Base-by-base conservation (phyloP, 768 basidiomycete species). In the Tricholomella constricta region DNA sequence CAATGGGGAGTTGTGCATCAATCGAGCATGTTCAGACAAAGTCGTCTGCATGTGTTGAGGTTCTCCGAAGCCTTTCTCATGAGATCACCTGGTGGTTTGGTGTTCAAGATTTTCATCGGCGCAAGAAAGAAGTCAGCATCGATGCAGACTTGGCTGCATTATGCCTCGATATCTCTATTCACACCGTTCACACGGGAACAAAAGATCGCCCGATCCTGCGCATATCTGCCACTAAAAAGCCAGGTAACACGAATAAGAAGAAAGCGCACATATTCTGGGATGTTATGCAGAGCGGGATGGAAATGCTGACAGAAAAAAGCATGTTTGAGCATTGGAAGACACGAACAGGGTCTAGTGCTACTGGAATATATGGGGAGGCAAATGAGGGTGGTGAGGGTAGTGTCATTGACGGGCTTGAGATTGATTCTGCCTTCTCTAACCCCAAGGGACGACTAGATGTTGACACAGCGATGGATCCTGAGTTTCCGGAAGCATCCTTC, bases 1-100 rank as follows among this genome's bases (percentile, higher is more conserved):
- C 57, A 10, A 29, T 58, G 42, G 48, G 53, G 12, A 54, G 52
- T 27, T 49, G 48, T 42, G 57, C 57, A 2, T 58, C 52, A 3
- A 58, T 58, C 22, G 52, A 50, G 6, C 52, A 58, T 44, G 47
- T 58, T 27, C 57, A 58, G 26, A 34, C 43, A 25, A 58, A 58
- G 27, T 48, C 48, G 1, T 58, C 57, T 14, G 57, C 57, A 38
- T 53, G 53, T 43, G 53, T 58, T 2, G 53, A 58, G 31, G 53
- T 55, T 6, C 44, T 58, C 3, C 34, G 44, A 6, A 29, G 17
- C 8, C 37, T 58, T 8, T 37, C 48, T 17, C 32, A 51, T 31
- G 47, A 58, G 26, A 40, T 51, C 15, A 34, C 51, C 3, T 1
- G 31, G 12, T 52, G 41, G 42, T 43, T 45, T 40, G 51, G 41